These are phyloP conservation scores for Amesomyces nigricolor DNA, from an alignment of 2,329 filamentous ascomycete species.

Conservation along the genomic window DNA sequence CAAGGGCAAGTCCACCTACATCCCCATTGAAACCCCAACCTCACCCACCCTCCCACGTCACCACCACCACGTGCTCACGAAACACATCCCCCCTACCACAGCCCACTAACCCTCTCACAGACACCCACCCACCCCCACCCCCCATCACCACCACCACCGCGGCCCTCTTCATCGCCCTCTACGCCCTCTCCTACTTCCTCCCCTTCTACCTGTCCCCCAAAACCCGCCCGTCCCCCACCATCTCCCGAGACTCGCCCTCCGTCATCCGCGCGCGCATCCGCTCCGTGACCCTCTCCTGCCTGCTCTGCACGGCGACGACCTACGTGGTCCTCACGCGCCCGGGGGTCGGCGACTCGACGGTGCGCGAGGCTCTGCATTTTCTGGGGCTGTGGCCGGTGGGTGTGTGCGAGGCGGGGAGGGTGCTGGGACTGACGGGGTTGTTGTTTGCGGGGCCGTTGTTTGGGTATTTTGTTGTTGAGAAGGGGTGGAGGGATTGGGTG, in stretches of 20 bases:
- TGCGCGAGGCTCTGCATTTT: constrained; percentile 53
- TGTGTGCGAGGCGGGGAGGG: constrained; percentile 55
- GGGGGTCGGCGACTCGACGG: constrained; percentile 40
- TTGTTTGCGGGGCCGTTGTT: constrained; percentile 84
- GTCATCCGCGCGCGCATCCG: constrained; percentile 83
- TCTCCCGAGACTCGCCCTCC: constrained; percentile 80
- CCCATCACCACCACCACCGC: constrained; percentile 39
- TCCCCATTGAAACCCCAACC: not conserved
- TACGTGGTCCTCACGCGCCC: constrained; percentile 55
- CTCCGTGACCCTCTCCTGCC: constrained; percentile 70
- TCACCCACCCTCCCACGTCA: not conserved
- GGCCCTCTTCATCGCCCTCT: constrained; percentile 45
- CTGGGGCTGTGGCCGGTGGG: constrained; percentile 79
- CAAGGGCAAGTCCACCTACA: constrained; percentile 16
- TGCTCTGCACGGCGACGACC: constrained; percentile 61
- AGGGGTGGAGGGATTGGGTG: constrained; percentile 61
- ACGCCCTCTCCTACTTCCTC: constrained; percentile 83
- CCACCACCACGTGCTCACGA: not conserved
- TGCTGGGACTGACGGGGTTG: constrained; percentile 65
- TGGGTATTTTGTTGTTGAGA: constrained; percentile 69
- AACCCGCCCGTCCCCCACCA: constrained; percentile 70
- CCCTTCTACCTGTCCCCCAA: constrained; percentile 80
- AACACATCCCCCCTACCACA: not conserved
- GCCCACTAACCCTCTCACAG: constrained; percentile 17
- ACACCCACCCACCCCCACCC: constrained; percentile 32